Evolutionary conservation across 495 filamentous ascomycete genomes (phyloP).

Genomic region (Penicillium coffeae): DNA sequence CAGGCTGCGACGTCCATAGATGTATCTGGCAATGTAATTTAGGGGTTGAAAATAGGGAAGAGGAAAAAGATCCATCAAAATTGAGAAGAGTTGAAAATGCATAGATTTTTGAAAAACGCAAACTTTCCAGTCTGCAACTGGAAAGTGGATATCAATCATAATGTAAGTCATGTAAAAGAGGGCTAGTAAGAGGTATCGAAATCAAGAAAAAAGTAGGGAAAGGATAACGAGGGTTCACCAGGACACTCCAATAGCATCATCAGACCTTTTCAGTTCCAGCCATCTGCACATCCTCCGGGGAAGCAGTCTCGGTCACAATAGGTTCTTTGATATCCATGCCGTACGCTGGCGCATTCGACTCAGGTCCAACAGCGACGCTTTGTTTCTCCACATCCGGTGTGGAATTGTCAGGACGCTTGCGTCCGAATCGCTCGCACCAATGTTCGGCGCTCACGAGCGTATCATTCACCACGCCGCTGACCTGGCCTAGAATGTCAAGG

Average conservation of each 20-base stretch:
- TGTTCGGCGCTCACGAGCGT: conserved; percentile 81
- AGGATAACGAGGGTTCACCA: conserved; percentile 4
- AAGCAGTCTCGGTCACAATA: conserved; percentile 19
- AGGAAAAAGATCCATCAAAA: too few species aligned
- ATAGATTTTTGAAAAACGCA: neutral
- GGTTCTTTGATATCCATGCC: conserved; percentile 37
- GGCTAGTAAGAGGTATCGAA: neutral
- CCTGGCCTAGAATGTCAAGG: conserved; percentile 83
- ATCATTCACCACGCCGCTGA: conserved; percentile 74
- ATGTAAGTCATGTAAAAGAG: conserved; percentile 9
- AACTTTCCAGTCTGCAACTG: too few species aligned
- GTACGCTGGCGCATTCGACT: conserved; percentile 15
- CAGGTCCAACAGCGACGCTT: conserved; percentile 9
- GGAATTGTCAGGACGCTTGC: conserved; percentile 36
- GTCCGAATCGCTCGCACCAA: conserved; percentile 76
- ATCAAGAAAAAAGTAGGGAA: conserved; percentile 4
- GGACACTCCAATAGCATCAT: conserved; percentile 8
- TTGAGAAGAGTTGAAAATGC: too few species aligned
- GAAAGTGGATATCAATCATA: conserved; percentile 31
- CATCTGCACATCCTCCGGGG: conserved; percentile 36
- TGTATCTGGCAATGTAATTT: too few species aligned
- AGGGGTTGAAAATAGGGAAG: too few species aligned
- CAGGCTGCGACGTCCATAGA: too few species aligned
- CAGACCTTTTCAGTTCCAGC: conserved; percentile 32
- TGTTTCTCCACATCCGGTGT: conserved; percentile 25